Base-by-base conservation (phyloP, 306 rosid species). In the Corylus americana region DNA sequence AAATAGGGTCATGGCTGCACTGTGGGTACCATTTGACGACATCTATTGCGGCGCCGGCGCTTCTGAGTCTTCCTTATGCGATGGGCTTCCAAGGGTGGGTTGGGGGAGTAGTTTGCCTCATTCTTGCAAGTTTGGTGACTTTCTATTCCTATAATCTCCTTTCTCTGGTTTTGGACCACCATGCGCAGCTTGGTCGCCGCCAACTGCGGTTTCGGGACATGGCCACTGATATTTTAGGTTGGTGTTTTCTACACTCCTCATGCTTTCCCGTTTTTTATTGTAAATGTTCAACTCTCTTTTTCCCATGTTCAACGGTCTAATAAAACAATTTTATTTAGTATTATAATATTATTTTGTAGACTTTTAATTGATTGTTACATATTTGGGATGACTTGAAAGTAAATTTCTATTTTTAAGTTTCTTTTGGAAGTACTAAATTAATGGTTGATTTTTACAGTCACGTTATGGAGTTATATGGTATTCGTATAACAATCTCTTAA, bases 1-100 rank as follows among this genome's bases (percentile, higher is more conserved):
- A 11, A 49, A 2, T 2, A 88, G 97, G 98, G 10, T 90, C 97
- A 71, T 94, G 98, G 98, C 12, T 86, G 78, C 98, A 94, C 80
- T 87, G 94, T 16, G 97, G 92, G 25, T 92, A 88, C 66, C 98
- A 92, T 87, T 88, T 94, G 88, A 92, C 96, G 14, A 88, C 98
- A n/a, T 88, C 98, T 0, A 89, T 92, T 66, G 98, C 84, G 69
- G 92, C 75, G 17, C 98, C 97, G 0, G 93, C 17, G 66, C 72
- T 92, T 59, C 87, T 89, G 20, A 92, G 88, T 59, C 93, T 94
- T 53, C 97, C 96, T 1, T 88, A 73, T 76, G 86, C 97, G 3
- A 61, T 94, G 74, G 71, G 79, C 10, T 55, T 89, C 78, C 79
- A 92, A 7, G 96, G 98, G 35, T 94, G 98, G 97, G 80, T 74